These are phyloP conservation scores for Rhizophagus sp. DNA, from an alignment of 192 early-diverging fungal species.

Conservation along the genomic window DNA sequence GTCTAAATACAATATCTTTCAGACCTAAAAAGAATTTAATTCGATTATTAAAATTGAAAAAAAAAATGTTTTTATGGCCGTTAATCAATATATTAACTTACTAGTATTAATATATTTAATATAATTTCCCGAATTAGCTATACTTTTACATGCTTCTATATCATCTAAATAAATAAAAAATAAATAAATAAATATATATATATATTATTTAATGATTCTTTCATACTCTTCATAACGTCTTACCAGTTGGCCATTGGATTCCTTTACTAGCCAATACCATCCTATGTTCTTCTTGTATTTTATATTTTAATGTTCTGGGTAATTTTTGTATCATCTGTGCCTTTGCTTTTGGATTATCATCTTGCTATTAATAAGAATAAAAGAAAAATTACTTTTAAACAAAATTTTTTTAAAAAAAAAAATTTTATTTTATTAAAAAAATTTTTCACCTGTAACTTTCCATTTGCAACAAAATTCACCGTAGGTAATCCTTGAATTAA, in stretches of 20 bases:
- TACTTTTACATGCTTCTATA: conserved; percentile 5
- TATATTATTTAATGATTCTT: not conserved
- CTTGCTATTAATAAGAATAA: conserved; percentile 55
- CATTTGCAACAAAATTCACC: conserved; percentile 33
- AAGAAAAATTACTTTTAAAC: not conserved
- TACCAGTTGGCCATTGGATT: conserved; percentile 14
- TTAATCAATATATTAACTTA: not conserved
- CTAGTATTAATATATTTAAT: conserved; percentile 9
- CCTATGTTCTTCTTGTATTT: conserved; percentile 48
- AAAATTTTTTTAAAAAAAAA: not conserved
- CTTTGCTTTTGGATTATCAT: conserved; percentile 60
- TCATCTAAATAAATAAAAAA: conserved; percentile 13
- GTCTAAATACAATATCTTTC: conserved; percentile 60
- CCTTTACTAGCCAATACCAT: conserved; percentile 25
- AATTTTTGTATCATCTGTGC: conserved; percentile 77
- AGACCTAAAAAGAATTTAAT: conserved; percentile 4
- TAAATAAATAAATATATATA: no score
- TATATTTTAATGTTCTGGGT: conserved; percentile 73
- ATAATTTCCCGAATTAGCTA: conserved; percentile 10
- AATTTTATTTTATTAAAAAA: not conserved
- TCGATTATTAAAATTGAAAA: no score
- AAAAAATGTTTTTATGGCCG: no score
- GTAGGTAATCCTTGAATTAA: conserved; percentile 55
- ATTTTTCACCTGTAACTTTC: conserved; percentile 4
- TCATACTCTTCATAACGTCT: not conserved